Base-by-base conservation (phyloP, 129 eudicot genomes). In the Flaveria bidentis region DNA sequence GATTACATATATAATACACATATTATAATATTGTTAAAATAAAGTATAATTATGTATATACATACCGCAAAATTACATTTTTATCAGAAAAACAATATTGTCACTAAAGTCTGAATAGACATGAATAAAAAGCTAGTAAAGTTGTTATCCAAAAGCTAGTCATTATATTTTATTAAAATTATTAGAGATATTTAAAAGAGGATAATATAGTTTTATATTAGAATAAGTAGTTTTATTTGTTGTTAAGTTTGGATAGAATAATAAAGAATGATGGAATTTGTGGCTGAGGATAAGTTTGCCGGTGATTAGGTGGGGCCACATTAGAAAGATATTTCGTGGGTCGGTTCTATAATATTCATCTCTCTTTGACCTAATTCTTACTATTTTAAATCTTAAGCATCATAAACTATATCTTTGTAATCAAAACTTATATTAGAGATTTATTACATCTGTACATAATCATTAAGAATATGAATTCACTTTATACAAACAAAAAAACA, bases 241-340 rank as follows among this genome's bases (percentile, higher is more conserved):
- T 36, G 56, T 57, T 57, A 52, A 16, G 39, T 22, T 10, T 39
- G 47, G 67, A 66, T 42, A 26, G 71, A 79, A 63, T 79, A 79
- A 41, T 67, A 67, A 4, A 67, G 15, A 28, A 71, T 33, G 67
- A 61, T 36, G 1, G 39, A 11, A 22, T 17, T 52, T 72, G 83
- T 79, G 83, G 83, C 78, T 79, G 17, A 50, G n/a, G 72, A 72
- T 72, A 20, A 51, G 78, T 72, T 71, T 16, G 49, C 83, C 83
- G 78, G 83, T 79, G 83, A 63, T 50, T 66, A 61, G 20, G 67
- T 51, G 78, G 50, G 66, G 8, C 18, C 78, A 71, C 41, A 6
- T 2, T 2, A 64, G 18, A 53, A 22, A 22, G 33, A 67, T 63
- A 50, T 63, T 62, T 72, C 67, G n/a, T 36, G 73, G 77, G 78